phyloP scores from a whole-genome alignment of 139 green algal species.

The Diplosphaera chodatii region DNA sequence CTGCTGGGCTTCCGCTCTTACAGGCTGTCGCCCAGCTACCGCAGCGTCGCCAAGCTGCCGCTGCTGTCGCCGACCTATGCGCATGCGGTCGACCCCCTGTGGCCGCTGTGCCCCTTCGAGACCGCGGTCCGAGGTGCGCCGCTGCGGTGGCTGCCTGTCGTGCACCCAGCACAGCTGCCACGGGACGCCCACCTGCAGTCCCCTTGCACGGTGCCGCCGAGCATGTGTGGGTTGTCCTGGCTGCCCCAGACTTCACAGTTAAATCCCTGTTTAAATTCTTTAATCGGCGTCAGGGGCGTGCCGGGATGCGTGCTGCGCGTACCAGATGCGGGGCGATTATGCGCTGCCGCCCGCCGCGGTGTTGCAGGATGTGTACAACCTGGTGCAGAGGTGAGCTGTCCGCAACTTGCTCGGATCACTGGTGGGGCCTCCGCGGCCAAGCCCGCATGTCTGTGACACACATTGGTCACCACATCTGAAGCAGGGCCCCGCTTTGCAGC shows the following conservation, averaged over 20 bases:
- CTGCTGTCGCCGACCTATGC: constrained; percentile 20
- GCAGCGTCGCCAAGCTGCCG: background rate
- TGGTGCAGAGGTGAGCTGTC: background rate
- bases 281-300: background rate
- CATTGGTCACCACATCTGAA: no score
- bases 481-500: no score
- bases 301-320: background rate
- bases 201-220: no score
- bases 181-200: no score
- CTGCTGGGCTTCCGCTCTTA: background rate
- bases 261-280: no score
- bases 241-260: no score
- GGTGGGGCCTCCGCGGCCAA: no score
- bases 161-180: no score
- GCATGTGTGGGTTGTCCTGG: no score
- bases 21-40: constrained; percentile 9
- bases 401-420: no score
- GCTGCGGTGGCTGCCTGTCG: no score
- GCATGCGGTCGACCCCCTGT: constrained; percentile 23
- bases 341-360: background rate
- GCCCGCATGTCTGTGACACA: no score
- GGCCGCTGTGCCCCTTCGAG: constrained; percentile 43
- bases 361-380: background rate
- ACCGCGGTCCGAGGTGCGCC: background rate
- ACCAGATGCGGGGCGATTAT: background rate